Evolutionary conservation across 495 filamentous ascomycete species (phyloP).

Genomic region (Monascus purpureus): DNA sequence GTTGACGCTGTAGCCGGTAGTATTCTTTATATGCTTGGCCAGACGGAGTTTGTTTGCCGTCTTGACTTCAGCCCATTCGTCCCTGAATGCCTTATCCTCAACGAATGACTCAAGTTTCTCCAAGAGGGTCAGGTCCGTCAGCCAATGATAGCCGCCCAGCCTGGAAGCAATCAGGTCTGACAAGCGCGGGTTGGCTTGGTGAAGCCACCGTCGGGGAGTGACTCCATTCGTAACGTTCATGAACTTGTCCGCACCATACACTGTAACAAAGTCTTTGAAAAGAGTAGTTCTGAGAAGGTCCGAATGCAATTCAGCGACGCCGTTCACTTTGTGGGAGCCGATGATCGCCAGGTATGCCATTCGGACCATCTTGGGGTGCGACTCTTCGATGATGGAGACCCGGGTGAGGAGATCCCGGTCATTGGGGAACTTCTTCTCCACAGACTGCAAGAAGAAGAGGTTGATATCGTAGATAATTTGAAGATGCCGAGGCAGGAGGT

Average conservation of each 20-base stretch:
- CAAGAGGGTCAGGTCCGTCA: conserved; percentile 76
- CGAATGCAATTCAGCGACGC: conserved; percentile 92
- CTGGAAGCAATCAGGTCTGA: conserved; percentile 88
- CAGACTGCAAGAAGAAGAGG: conserved; percentile 74
- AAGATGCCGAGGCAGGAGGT: conserved; percentile 84
- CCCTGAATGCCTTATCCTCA: conserved; percentile 78
- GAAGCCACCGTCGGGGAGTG: conserved; percentile 88
- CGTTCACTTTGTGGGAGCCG: conserved; percentile 98
- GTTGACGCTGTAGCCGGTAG: conserved; percentile 66
- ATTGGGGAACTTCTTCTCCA: conserved; percentile 81
- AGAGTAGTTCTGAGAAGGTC: conserved; percentile 97
- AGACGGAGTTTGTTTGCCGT: conserved; percentile 66
- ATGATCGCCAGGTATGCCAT: conserved; percentile 95
- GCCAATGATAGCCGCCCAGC: conserved; percentile 63
- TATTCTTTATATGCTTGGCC: conserved; percentile 76
- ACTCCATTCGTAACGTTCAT: conserved; percentile 98
- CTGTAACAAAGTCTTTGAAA: conserved; percentile 92
- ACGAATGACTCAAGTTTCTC: conserved; percentile 68
- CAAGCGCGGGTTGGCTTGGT: conserved; percentile 89
- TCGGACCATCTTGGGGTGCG: conserved; percentile 91
- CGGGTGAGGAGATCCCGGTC: conserved; percentile 71
- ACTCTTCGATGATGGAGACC: conserved; percentile 95
- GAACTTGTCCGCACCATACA: conserved; percentile 94
- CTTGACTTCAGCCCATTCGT: conserved; percentile 86
- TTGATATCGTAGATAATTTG: conserved; percentile 99